A percentile compares a stretch with the other conserved stretches of the same genome.
These are phyloP conservation scores for Diaporthe destruens DNA, from an alignment of 2,329 filamentous ascomycete species.

Conservation along the genomic window DNA sequence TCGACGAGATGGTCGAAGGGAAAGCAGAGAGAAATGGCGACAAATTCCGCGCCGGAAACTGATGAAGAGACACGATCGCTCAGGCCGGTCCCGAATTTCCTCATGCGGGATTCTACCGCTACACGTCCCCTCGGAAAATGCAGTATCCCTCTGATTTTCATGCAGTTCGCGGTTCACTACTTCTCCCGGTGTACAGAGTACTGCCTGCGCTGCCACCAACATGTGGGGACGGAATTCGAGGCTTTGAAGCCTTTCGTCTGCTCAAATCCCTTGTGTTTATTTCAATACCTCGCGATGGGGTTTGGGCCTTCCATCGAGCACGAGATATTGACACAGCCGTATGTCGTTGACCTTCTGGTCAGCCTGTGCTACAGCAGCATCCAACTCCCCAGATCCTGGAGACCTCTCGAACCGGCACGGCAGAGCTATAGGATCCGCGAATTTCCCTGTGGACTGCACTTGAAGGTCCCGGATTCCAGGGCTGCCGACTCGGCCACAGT, in stretches of 20 bases:
- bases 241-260: conserved; percentile 86
- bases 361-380: conserved; percentile 81
- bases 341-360: conserved; percentile 86
- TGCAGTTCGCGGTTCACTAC: conserved; percentile 83
- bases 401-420: background rate
- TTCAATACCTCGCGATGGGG: conserved; percentile 88
- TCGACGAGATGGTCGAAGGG: background rate
- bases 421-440: conserved; percentile 54
- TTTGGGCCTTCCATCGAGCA: conserved; percentile 89
- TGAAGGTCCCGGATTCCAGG: conserved; percentile 50
- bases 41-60: background rate
- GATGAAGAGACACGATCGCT: conserved; percentile 30
- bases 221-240: conserved; percentile 73
- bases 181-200: conserved; percentile 87
- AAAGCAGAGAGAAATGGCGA: background rate
- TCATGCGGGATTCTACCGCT: conserved; percentile 22
- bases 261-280: conserved; percentile 79
- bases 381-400: conserved; percentile 20
- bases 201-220: conserved; percentile 86
- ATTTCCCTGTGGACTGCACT: conserved; percentile 57
- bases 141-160: conserved; percentile 69
- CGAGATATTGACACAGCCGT: conserved; percentile 82
- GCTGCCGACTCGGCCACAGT: background rate
- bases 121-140: conserved; percentile 44
- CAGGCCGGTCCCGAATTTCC: conserved; percentile 16